phyloP scores from a whole-genome alignment of 768 basidiomycete genomes.

The Lyophyllum atratum region DNA sequence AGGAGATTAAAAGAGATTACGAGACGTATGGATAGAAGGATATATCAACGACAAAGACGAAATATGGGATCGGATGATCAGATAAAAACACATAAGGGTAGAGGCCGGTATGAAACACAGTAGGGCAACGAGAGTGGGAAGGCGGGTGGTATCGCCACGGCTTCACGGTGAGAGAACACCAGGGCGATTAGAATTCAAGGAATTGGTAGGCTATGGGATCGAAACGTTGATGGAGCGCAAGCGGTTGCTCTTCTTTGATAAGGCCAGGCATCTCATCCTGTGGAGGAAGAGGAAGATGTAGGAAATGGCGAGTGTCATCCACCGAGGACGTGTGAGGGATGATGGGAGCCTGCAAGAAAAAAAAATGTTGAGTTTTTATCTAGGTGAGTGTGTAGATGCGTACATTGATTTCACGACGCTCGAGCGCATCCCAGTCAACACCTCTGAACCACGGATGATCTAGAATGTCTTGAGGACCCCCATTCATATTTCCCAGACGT shows the following conservation, averaged over 20 bases:
- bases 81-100: constrained; percentile 7
- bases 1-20: background rate
- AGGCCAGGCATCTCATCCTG: constrained; percentile 82
- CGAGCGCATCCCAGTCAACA: constrained; percentile 89
- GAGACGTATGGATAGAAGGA: constrained; percentile 3
- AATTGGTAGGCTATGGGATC: constrained; percentile 74
- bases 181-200: constrained; percentile 61
- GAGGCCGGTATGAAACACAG: constrained; percentile 16
- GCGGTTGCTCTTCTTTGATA: constrained; percentile 60
- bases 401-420: constrained; percentile 84
- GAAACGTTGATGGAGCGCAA: constrained; percentile 60
- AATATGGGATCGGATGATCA: background rate
- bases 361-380: constrained; percentile 8
- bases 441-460: constrained; percentile 95
- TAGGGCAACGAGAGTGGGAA: background rate
- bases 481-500: constrained; percentile 89
- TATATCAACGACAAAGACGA: background rate
- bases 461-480: constrained; percentile 89
- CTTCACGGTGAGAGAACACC: constrained; percentile 1
- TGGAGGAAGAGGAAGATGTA: constrained; percentile 75
- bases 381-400: constrained; percentile 21
- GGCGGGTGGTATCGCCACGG: background rate
- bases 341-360: constrained; percentile 81
- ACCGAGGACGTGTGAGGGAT: constrained; percentile 78
- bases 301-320: constrained; percentile 87